phyloP scores from a whole-genome alignment of 2,329 filamentous ascomycete species.

The Corynespora cassiicola region DNA sequence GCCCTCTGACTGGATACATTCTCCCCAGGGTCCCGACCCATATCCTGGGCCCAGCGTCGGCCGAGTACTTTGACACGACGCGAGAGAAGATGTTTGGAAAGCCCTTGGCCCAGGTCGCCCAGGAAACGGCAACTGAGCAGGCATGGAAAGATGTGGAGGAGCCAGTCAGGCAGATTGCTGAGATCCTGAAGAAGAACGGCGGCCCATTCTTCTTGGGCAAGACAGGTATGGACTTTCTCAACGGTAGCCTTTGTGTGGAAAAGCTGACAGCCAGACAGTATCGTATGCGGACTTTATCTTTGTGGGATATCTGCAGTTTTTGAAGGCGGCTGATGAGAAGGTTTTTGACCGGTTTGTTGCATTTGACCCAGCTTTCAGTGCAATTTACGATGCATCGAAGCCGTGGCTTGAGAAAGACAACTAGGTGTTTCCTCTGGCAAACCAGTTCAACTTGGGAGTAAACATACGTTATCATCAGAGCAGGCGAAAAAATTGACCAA shows the following conservation, averaged over 20 bases:
- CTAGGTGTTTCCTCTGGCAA: conserved; percentile 18
- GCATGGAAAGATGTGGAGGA: conserved; percentile 57
- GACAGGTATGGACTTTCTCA: conserved; percentile 38
- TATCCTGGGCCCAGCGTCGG: conserved; percentile 60
- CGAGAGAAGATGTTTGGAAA: conserved; percentile 59
- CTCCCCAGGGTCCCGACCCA: conserved; percentile 56
- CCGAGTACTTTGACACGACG: conserved; percentile 63
- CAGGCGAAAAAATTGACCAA: no score
- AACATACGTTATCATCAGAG: not conserved
- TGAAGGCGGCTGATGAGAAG: conserved; percentile 43
- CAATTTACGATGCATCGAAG: conserved; percentile 48
- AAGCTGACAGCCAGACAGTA: conserved; percentile 25
- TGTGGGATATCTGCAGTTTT: conserved; percentile 56
- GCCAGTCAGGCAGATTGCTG: conserved; percentile 42
- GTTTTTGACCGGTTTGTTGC: conserved; percentile 48
- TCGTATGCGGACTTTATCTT: conserved; percentile 60
- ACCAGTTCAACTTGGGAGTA: no score
- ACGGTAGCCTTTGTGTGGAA: conserved; percentile 60
- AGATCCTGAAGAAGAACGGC: conserved; percentile 60
- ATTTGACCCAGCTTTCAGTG: conserved; percentile 45
- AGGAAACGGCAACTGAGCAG: conserved; percentile 56
- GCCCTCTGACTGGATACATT: conserved; percentile 21
- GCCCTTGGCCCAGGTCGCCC: conserved; percentile 58
- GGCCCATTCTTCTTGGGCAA: conserved; percentile 69
- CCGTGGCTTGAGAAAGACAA: conserved; percentile 49